Base-by-base conservation (phyloP, 805 yeast genomes). In the Candida boleticola region DNA sequence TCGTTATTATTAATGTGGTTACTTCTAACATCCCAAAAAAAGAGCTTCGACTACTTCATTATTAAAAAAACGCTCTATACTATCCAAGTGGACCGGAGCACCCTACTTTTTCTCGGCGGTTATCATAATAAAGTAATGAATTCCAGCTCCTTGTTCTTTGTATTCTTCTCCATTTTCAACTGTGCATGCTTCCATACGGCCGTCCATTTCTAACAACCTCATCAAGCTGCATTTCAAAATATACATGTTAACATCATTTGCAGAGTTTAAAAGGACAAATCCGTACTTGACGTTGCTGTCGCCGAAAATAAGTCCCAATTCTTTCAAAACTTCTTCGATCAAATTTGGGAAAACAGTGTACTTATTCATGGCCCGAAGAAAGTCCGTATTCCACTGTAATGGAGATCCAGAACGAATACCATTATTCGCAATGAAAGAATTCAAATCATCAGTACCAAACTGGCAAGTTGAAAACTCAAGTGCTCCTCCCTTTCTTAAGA, bases 401-500 rank as follows among this genome's bases (percentile, higher is more conserved):
- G 26, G 19, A n/a, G 16, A 20, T 7, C 14, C 29, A 26, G 16
- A 11, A 34, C 27, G 31, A 3, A 18, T 26, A 3, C 32, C 37
- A 11, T 23, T 21, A 18, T 23, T 35, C 9, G 14, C 16, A 7
- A 35, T 7, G 18, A 42, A 33, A 13, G 11, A 5, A 5, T 27
- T 22, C n/a, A 42, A 16, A 14, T 18, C 33, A 21, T 38, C 39
- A 7, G 23, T 29, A 7, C 55, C 56, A 41, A 48, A 44, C 31
- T 45, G 46, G 16, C 60, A 45, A 5, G 54, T 29, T 2, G 72
- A 71, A 9, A 63, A 33, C 39, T 68, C 73, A 9, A 70, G 41
- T 2, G 48, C 36, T 2, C 75, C 76, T 1, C 65, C 73, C 4
- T 41, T 46, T 41, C 59, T 61, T 39, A 71, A 53, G 18, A 70